A percentile compares a stretch with the other conserved stretches of the same genome.
These are phyloP conservation scores for Elsinoe batatas DNA, from an alignment of 2,329 filamentous ascomycete species.

Conservation along the genomic window DNA sequence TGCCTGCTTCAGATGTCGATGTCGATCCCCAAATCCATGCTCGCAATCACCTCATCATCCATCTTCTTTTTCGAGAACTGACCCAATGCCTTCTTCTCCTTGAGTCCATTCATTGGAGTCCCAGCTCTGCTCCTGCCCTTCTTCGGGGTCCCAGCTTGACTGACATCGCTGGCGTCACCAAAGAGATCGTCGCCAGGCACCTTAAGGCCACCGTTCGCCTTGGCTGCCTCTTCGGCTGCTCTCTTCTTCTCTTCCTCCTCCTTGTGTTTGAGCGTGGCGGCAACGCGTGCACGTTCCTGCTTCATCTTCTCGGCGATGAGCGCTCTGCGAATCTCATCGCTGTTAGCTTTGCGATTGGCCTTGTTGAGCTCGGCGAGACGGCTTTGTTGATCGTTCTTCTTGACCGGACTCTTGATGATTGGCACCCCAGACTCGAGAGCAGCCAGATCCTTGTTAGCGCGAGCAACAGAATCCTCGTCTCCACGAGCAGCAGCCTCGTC, in stretches of 20 bases:
- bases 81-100: slow-evolving; percentile 44
- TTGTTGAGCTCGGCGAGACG: slow-evolving; percentile 74
- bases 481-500: slow-evolving; percentile 56
- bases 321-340: slow-evolving; percentile 82
- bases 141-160: slow-evolving; percentile 37
- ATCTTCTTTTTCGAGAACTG: slow-evolving; percentile 53
- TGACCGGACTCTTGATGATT: slow-evolving; percentile 36
- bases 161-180: slow-evolving; percentile 35
- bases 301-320: slow-evolving; percentile 62
- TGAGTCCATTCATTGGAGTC: slow-evolving; percentile 27
- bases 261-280: slow-evolving; percentile 43
- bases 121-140: slow-evolving; percentile 28
- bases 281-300: slow-evolving; percentile 36
- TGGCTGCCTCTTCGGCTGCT: slow-evolving; percentile 18
- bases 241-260: slow-evolving; percentile 40
- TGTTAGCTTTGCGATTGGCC: slow-evolving; percentile 73
- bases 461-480: slow-evolving; percentile 48
- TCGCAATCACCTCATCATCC: slow-evolving; percentile 87
- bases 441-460: slow-evolving; percentile 40
- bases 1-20: slow-evolving; percentile 59
- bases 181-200: slow-evolving; percentile 38
- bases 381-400: slow-evolving; percentile 60
- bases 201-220: slow-evolving; percentile 20
- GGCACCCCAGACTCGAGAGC: slow-evolving; percentile 59
- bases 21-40: slow-evolving; percentile 83